phyloP scores from a whole-genome alignment of 2,329 filamentous ascomycete species.

The Cytospora mali region DNA sequence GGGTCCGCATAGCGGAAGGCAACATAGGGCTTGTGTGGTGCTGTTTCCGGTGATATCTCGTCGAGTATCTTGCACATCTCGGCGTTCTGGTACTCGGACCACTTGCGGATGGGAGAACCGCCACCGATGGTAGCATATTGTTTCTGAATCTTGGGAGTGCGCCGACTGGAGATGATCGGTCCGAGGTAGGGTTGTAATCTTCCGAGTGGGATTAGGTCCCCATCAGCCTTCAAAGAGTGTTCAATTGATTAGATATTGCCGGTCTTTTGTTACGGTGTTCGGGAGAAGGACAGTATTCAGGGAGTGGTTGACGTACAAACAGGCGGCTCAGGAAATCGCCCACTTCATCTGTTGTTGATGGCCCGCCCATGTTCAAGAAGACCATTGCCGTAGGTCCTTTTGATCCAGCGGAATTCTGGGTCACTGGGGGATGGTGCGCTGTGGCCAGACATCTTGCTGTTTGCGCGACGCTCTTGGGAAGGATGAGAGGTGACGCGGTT shows the following conservation, averaged over 20 bases:
- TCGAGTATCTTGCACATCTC: conserved; percentile 99
- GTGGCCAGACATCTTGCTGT: conserved; percentile 59
- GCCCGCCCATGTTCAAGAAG: conserved; percentile 98
- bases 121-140: conserved; percentile 96
- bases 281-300: conserved; percentile 12
- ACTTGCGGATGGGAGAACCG: conserved; percentile 96
- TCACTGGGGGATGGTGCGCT: conserved; percentile 69
- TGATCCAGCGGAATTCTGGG: conserved; percentile 69
- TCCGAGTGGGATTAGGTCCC: conserved; percentile 92
- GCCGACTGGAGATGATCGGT: conserved; percentile 78
- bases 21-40: conserved; percentile 95
- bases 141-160: conserved; percentile 95
- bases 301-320: conserved; percentile 66
- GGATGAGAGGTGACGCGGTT: conserved; percentile 30
- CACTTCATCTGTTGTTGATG: conserved; percentile 85
- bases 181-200: conserved; percentile 89
- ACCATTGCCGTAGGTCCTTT: conserved; percentile 95
- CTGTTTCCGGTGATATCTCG: conserved; percentile 85
- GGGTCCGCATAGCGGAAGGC: conserved; percentile 95
- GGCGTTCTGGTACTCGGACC: conserved; percentile 90
- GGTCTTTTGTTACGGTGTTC: not conserved
- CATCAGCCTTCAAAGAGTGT: conserved; percentile 68
- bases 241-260: not conserved
- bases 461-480: conserved; percentile 39
- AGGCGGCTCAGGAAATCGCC: conserved; percentile 85